phyloP scores from a whole-genome alignment of 2,329 filamentous ascomycete genomes.

The Aspergillus puulaauensis region DNA sequence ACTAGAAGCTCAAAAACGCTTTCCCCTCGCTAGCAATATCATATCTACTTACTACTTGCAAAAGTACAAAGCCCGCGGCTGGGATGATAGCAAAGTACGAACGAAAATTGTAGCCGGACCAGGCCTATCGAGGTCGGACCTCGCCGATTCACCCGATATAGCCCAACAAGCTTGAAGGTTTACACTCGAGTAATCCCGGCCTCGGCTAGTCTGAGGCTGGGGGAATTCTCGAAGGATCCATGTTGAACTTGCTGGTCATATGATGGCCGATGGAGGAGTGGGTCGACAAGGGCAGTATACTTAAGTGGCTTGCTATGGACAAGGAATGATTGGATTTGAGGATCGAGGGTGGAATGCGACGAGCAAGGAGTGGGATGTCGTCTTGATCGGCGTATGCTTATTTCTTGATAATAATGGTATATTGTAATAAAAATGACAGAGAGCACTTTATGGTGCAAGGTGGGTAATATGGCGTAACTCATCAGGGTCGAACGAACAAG shows the following conservation, averaged over 20 bases:
- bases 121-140: too few species aligned
- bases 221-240: slow-evolving; percentile 38
- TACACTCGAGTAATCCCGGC: too few species aligned
- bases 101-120: not conserved
- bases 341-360: not conserved
- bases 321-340: not conserved
- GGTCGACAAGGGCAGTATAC: slow-evolving; percentile 51
- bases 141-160: too few species aligned
- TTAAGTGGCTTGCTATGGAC: not conserved
- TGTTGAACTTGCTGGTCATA: slow-evolving; percentile 34
- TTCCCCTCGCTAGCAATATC: not conserved
- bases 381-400: not conserved
- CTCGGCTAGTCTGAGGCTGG: slow-evolving; percentile 24
- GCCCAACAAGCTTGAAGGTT: too few species aligned
- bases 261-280: slow-evolving; percentile 59
- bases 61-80: not conserved
- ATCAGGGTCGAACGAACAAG: not conserved
- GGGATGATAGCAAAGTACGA: not conserved
- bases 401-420: not conserved
- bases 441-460: not conserved
- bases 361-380: not conserved
- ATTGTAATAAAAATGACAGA: not conserved
- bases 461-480: slow-evolving; percentile 25
- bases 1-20: not conserved
- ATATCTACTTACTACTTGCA: not conserved